These are phyloP conservation scores for Rhododendron ovatum DNA, from an alignment of 148 eudicot species.

Conservation along the genomic window DNA sequence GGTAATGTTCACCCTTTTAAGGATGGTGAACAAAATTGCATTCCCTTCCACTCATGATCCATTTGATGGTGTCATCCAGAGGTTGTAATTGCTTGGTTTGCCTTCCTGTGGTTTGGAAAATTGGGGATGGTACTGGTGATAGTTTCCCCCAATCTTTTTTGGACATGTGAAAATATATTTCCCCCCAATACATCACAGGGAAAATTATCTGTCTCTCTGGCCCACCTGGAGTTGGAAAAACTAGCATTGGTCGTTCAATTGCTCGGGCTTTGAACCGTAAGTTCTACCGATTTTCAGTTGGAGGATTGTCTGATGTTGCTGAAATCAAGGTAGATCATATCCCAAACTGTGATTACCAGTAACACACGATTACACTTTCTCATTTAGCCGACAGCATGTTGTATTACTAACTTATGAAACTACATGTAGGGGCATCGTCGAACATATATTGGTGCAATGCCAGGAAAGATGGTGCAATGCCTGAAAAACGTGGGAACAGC, in stretches of 20 bases:
- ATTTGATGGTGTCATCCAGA: not conserved
- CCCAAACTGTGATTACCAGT: not conserved
- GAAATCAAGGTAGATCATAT: slow-evolving; percentile 72
- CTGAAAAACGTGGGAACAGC: slow-evolving; percentile 91
- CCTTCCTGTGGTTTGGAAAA: not conserved
- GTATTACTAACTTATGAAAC: slow-evolving; percentile 13
- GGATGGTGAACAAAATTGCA: too few species aligned
- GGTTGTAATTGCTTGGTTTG: not conserved
- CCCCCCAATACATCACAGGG: slow-evolving; percentile 34
- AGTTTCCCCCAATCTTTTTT: not conserved
- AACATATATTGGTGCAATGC: slow-evolving; percentile 99
- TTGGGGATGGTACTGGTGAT: not conserved
- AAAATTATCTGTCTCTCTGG: slow-evolving; percentile 95
- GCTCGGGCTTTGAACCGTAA: slow-evolving; percentile 98
- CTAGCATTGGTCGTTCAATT: slow-evolving; percentile 98
- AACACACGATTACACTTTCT: not conserved
- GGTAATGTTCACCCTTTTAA: too few species aligned
- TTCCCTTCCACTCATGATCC: not conserved
- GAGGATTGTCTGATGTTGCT: slow-evolving; percentile 98
- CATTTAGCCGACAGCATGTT: not conserved
- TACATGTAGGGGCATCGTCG: slow-evolving; percentile 90
- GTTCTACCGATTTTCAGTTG: slow-evolving; percentile 94
- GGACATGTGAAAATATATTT: not conserved
- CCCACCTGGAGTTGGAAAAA: slow-evolving; percentile 99
- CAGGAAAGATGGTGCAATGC: slow-evolving; percentile 98